Base-by-base conservation (phyloP, 2,329 filamentous ascomycete genomes). In the Graphilbum sp. region DNA sequence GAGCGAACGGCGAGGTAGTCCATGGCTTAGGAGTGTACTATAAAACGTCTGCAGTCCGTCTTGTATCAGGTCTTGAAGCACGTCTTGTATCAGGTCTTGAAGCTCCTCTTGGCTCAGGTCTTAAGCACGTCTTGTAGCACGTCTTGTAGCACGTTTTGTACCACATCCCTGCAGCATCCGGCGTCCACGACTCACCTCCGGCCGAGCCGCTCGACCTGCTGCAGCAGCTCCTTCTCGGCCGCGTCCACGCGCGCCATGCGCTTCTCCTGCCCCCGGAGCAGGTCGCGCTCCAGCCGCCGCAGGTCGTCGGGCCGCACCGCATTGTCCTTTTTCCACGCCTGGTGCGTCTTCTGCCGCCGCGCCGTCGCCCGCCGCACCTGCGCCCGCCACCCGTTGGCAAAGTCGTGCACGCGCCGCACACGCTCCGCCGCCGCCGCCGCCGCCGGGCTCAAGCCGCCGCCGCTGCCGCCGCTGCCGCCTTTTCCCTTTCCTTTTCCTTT, bases 261-360 rank as follows among this genome's bases (percentile, higher is more conserved):
- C 55, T 68, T 68, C 41, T 69, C 63, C 56, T 68, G 66, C 41
- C 62, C 43, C 54, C 64, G 64, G 49, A 66, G 62, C 49, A 69
- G 58, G 50, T 63, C 60, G 46, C 58, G 58, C 44, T 63, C 60
- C n/a, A 66, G 51, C 23, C 45, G 50, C 38, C 44, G 46, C 49
- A 54, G 50, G 34, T 57, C 50, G 45, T 74, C 69, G 2, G 59
- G 58, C 31, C 61, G 50, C 23, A 74, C 46, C 11, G 45, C 27
- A 17, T 54, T 56, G 10, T 58, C 59, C 54, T 62, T 62, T 45
- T 52, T 55, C 67, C 67, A 72, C 32, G 58, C 55, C 52, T 61
- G 62, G 42, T 72, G 60, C 34, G 67, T 51, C 51, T 58, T 60
- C 36, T 63, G 57, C 36, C 66, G 56, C 24, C 62, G 62, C 43